Percentiles rank a stretch among this genome's conserved stretches.
phyloP scores from a whole-genome alignment of 202 grass and related monocot species.

The Hordeum pubiflorum region DNA sequence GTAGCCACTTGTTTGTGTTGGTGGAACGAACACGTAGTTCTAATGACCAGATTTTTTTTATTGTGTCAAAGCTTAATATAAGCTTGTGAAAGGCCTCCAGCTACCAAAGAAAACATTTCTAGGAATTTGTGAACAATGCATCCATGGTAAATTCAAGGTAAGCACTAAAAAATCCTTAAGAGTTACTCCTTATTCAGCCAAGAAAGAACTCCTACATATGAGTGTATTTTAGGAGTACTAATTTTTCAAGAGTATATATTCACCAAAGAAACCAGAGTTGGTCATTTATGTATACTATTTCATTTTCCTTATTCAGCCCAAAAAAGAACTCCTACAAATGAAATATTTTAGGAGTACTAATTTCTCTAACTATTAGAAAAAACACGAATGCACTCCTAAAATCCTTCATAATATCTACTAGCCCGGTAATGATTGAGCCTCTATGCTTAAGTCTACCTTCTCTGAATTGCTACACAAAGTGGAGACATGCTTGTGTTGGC shows the following conservation, averaged over 20 bases:
- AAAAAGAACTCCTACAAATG: not conserved
- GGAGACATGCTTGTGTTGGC: constrained; percentile 15
- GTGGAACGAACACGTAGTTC: constrained; percentile 17
- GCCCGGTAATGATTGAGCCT: not conserved
- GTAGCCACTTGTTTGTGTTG: not conserved
- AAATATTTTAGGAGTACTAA: not conserved
- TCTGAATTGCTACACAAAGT: not conserved
- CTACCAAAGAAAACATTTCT: not conserved
- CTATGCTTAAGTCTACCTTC: not conserved
- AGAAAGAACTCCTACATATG: not conserved
- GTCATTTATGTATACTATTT: not conserved
- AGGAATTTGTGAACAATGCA: not conserved
- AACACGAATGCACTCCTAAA: not conserved
- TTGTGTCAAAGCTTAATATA: not conserved
- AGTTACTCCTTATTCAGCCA: not conserved
- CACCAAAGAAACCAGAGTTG: not conserved
- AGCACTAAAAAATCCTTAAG: not conserved
- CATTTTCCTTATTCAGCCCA: not conserved
- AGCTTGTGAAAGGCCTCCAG: not conserved
- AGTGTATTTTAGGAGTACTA: not conserved
- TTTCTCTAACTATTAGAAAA: not conserved
- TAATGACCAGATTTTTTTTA: not conserved
- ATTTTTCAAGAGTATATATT: not conserved
- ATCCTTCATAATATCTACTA: not conserved
- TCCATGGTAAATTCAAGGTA: not conserved